phyloP scores from a whole-genome alignment of 2,329 filamentous ascomycete species.

The Penicillium sp. region DNA sequence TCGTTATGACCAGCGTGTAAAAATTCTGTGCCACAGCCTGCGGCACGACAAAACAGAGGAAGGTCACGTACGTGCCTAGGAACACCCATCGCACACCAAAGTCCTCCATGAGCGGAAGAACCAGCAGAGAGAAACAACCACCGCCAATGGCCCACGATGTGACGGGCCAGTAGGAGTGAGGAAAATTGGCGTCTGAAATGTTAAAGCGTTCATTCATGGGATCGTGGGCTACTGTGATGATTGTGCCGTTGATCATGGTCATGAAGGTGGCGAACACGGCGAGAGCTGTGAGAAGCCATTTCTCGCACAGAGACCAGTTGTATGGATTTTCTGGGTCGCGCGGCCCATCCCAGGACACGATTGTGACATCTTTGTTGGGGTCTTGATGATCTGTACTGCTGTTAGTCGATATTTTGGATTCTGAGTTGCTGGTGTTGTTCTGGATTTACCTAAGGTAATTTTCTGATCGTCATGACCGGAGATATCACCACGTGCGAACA shows the following conservation, averaged over 20 bases:
- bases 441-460: slow-evolving; percentile 11
- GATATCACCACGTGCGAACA: slow-evolving; percentile 23
- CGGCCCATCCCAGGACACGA: slow-evolving; percentile 30
- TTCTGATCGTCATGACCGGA: slow-evolving; percentile 18
- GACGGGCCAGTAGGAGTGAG: slow-evolving; percentile 34
- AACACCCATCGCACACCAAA: slow-evolving; percentile 44
- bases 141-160: slow-evolving; percentile 34
- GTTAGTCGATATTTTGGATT: slow-evolving; percentile 8
- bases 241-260: slow-evolving; percentile 38
- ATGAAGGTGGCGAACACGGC: slow-evolving; percentile 33
- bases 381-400: slow-evolving; percentile 16
- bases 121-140: slow-evolving; percentile 26
- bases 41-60: slow-evolving; percentile 45
- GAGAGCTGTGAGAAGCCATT: slow-evolving; percentile 35
- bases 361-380: slow-evolving; percentile 12
- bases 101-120: slow-evolving; percentile 38
- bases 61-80: slow-evolving; percentile 34
- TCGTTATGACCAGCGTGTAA: slow-evolving; percentile 44
- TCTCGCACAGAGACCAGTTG: slow-evolving; percentile 36
- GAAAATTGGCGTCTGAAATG: slow-evolving; percentile 30
- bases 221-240: slow-evolving; percentile 38
- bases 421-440: not conserved
- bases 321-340: slow-evolving; percentile 38
- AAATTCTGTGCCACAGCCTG: slow-evolving; percentile 47
- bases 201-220: slow-evolving; percentile 36